Conservation (phyloP, 1,139 yeast genomes). For the Yueomyces sp. region DNA sequence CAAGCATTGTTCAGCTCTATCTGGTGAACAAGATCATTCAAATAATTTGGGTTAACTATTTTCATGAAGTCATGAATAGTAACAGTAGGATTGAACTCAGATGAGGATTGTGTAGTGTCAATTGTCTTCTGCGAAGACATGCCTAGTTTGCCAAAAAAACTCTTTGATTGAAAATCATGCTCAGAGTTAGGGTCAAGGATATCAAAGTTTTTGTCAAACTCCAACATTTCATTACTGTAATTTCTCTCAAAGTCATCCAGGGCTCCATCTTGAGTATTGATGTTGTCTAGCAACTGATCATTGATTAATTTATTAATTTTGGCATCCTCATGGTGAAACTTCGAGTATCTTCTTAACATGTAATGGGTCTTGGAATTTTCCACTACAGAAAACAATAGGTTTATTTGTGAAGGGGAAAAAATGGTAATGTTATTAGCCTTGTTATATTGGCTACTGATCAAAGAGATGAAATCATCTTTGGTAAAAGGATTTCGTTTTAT, state of each 20-base stretch:
- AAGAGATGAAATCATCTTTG: conserved; percentile 26
- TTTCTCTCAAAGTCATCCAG: background rate
- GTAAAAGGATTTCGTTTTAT: conserved; percentile 21
- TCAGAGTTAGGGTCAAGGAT: conserved; percentile 22
- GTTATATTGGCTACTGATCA: conserved; percentile 24
- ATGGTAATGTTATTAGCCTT: conserved; percentile 28
- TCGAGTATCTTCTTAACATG: background rate
- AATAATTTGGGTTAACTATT: conserved; percentile 32
- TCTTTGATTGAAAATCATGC: too few species aligned
- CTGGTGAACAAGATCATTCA: conserved; percentile 52
- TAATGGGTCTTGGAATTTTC: conserved; percentile 20
- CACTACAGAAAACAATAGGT: conserved; percentile 26
- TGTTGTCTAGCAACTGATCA: conserved; percentile 17
- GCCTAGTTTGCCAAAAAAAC: too few species aligned
- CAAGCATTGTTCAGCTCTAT: conserved; percentile 20
- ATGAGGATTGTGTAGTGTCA: background rate
- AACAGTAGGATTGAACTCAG: background rate
- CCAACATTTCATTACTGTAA: background rate
- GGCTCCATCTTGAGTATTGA: background rate
- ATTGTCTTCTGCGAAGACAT: background rate
- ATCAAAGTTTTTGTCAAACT: conserved; percentile 12
- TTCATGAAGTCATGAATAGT: conserved; percentile 31
- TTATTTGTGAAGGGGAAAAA: conserved; percentile 29
- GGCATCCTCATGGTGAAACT: conserved; percentile 16
- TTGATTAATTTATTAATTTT: conserved; percentile 19